A percentile compares a stretch with the other conserved stretches of the same genome.
phyloP scores from a whole-genome alignment of 176 grass and related monocot genomes.

The Typha latifolia region DNA sequence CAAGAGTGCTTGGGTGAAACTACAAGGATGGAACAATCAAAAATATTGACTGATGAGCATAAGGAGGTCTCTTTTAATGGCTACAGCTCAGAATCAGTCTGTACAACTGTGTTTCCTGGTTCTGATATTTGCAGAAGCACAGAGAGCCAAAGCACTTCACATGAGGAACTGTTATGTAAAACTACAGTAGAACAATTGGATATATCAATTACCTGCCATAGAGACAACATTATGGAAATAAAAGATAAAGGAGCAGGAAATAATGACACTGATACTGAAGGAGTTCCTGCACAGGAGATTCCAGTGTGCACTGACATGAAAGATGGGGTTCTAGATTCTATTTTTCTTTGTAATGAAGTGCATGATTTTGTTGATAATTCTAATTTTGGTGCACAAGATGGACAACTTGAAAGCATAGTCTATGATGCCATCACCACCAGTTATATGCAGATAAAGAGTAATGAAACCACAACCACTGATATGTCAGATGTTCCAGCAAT shows the following conservation, averaged over 20 bases:
- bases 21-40: conserved; percentile 6
- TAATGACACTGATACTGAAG: conserved; percentile 8
- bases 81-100: too few relatives aligned
- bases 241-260: neutral
- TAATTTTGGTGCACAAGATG: conserved; percentile 12
- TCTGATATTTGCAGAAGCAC: neutral
- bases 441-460: conserved; percentile 3
- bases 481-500: neutral
- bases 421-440: conserved; percentile 15
- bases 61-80: too few relatives aligned
- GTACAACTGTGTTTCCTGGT: neutral
- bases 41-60: neutral
- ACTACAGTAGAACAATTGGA: neutral
- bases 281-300: neutral
- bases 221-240: neutral
- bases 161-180: neutral
- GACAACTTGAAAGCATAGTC: conserved; percentile 20
- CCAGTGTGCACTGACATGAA: conserved; percentile 8
- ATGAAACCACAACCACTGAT: neutral
- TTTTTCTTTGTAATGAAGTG: conserved; percentile 22
- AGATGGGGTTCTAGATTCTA: conserved; percentile 9
- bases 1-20: conserved; percentile 7
- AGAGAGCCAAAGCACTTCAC: neutral
- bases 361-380: conserved; percentile 28
- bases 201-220: neutral